Evolutionary conservation across 2,329 filamentous ascomycete genomes (phyloP).

Genomic region (Penicillium griseofulvum): DNA sequence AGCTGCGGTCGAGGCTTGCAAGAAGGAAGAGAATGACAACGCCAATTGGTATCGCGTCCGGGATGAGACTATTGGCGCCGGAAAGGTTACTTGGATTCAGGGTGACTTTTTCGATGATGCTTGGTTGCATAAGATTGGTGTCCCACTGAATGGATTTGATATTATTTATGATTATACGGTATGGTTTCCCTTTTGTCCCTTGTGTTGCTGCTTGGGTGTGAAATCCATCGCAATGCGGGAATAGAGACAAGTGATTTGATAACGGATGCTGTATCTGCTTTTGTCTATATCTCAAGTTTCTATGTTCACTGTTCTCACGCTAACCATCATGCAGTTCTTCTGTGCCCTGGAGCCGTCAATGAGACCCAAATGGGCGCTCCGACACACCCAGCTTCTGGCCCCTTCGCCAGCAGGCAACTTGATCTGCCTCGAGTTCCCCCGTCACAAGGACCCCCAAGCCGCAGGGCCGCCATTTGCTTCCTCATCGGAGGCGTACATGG

Average conservation of each 20-base stretch:
- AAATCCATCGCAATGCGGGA: neutral
- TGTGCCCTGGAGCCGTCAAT: slow-evolving; percentile 57
- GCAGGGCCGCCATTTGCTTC: slow-evolving; percentile 73
- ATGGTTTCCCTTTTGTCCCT: slow-evolving; percentile 22
- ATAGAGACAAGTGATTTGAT: neutral
- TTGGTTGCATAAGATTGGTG: slow-evolving; percentile 38
- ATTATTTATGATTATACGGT: slow-evolving; percentile 64
- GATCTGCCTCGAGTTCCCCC: slow-evolving; percentile 74
- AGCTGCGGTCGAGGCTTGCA: slow-evolving; percentile 44
- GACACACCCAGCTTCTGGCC: slow-evolving; percentile 55
- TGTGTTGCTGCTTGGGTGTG: neutral
- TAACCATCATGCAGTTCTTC: slow-evolving; percentile 52
- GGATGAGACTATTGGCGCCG: slow-evolving; percentile 36
- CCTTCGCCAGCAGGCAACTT: slow-evolving; percentile 49
- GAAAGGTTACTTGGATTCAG: slow-evolving; percentile 41
- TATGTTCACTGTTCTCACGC: slow-evolving; percentile 1
- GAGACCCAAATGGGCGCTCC: slow-evolving; percentile 57
- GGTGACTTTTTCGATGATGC: slow-evolving; percentile 48
- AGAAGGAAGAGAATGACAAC: slow-evolving; percentile 35
- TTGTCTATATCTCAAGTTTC: neutral
- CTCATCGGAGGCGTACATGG: slow-evolving; percentile 66
- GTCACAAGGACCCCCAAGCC: slow-evolving; percentile 63
- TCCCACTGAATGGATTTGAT: slow-evolving; percentile 40
- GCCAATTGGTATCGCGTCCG: slow-evolving; percentile 36
- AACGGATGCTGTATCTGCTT: neutral